Percentiles rank a stretch among this genome's conserved stretches.
phyloP scores from a whole-genome alignment of 495 filamentous ascomycete genomes.

The Penicillium ucsense region DNA sequence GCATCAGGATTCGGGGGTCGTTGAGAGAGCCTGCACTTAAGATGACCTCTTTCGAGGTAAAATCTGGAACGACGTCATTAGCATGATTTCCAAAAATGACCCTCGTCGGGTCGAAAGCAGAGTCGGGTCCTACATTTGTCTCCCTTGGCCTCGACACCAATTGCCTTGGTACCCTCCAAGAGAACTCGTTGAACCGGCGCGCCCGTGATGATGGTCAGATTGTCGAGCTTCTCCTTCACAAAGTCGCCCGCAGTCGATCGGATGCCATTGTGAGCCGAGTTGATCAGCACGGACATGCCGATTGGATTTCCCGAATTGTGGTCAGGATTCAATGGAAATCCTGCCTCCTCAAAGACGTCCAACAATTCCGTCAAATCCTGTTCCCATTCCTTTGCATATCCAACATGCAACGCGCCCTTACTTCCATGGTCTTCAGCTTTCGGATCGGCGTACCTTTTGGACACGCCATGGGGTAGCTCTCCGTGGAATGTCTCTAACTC shows the following conservation, averaged over 20 bases:
- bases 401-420: slow-evolving; percentile 36
- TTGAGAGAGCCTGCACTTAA: slow-evolving; percentile 36
- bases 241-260: slow-evolving; percentile 42
- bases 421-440: slow-evolving; percentile 33
- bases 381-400: slow-evolving; percentile 34
- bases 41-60: slow-evolving; percentile 33
- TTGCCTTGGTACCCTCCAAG: slow-evolving; percentile 37
- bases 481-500: slow-evolving; percentile 41
- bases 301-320: slow-evolving; percentile 47
- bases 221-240: slow-evolving; percentile 25
- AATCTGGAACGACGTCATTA: slow-evolving; percentile 1
- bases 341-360: slow-evolving; percentile 28
- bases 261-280: slow-evolving; percentile 33
- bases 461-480: slow-evolving; percentile 25
- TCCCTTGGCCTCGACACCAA: slow-evolving; percentile 36
- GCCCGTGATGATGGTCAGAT: slow-evolving; percentile 39
- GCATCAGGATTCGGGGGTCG: slow-evolving; percentile 38
- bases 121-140: slow-evolving; percentile 7
- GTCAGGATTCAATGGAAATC: slow-evolving; percentile 39
- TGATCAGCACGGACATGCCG: slow-evolving; percentile 39
- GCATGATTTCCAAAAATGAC: no score
- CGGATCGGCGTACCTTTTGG: slow-evolving; percentile 20
- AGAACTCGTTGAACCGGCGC: slow-evolving; percentile 38
- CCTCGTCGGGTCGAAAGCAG: neutral
- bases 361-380: slow-evolving; percentile 32